Conservation (phyloP, 495 filamentous ascomycete genomes). For the Aspergillus diversus region DNA sequence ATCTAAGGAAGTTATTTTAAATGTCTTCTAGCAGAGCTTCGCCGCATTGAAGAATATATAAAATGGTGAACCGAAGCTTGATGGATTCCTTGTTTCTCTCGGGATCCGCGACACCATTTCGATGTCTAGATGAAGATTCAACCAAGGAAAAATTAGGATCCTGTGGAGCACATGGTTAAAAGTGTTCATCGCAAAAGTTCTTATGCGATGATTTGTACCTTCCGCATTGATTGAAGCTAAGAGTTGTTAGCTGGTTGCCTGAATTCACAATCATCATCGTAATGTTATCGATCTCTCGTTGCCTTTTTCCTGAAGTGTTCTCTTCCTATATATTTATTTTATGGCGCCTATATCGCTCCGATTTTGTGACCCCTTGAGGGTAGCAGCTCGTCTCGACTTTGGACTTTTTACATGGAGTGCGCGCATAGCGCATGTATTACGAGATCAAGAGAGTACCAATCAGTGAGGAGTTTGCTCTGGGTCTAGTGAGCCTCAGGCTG, state of each 20-base stretch:
- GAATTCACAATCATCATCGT: not conserved
- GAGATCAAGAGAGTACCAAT: not conserved
- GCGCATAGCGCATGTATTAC: conserved; percentile 11
- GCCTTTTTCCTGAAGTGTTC: not conserved
- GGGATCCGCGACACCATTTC: no score
- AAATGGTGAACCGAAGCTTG: no score
- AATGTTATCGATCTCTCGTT: not conserved
- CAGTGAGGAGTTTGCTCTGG: not conserved
- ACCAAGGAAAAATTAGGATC: no score
- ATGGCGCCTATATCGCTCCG: conserved; percentile 5
- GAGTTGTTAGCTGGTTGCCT: conserved; percentile 1
- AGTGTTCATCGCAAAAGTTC: no score
- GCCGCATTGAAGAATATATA: no score
- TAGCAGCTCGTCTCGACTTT: not conserved
- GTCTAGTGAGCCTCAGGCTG: not conserved
- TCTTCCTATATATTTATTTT: not conserved
- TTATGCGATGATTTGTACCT: no score
- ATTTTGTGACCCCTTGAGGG: not conserved
- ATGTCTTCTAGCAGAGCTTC: no score
- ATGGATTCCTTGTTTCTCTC: no score
- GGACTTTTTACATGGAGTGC: conserved; percentile 2
- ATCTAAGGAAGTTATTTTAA: no score
- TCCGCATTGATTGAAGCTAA: no score
- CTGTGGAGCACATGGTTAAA: no score
- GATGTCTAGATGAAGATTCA: no score